Base-by-base conservation (phyloP, 2,329 filamentous ascomycete species). In the Rachicladosporium sp. region DNA sequence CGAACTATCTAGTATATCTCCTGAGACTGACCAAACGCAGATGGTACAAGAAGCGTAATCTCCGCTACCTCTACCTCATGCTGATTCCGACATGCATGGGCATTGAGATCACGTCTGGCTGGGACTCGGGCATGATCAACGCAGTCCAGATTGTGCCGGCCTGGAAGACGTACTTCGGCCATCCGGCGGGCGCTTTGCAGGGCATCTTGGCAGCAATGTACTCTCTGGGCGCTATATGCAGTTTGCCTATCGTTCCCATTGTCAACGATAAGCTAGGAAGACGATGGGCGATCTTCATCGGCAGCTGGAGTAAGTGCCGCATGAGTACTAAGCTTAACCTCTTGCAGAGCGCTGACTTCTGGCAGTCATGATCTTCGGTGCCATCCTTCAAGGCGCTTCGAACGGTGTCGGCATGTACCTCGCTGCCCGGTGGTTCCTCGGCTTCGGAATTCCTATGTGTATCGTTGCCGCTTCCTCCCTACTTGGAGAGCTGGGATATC, bases 61-160 rank as follows among this genome's bases (percentile, higher is more conserved):
- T 78, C 31, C 64, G 73, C 38, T 52, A 51, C 11, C 61, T 78
- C 30, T 78, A 79, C 50, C 52, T 78, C 5, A 57, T 73, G 43
- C 65, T 79, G 37, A 71, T 78, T 42, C 71, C 72, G 13, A 72
- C 71, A 33, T 76, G 71, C 53, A 72, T 78, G 61, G 74, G 74
- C 34, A 74, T 78, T 42, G 75, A 78, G 58, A 73, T 74, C 50
- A 76, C 73, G 0, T 74, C 71, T 3, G 73, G 73, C 0, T 77
- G 76, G 47, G 73, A 75, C 48, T 69, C 66, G 3, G 69, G 64
- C 21, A 65, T 70, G 29, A 50, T 50, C 41, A 50, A 50, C 35
- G 44, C 45, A 10, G 38, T 47, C 21, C 47, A 50, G 33, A 40
- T 47, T 23, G 40, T 41, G 2, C 15, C 33, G 3, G 33, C 43